phyloP scores from a whole-genome alignment of 306 rosid species.

The Pterocarpus macrocarpus region DNA sequence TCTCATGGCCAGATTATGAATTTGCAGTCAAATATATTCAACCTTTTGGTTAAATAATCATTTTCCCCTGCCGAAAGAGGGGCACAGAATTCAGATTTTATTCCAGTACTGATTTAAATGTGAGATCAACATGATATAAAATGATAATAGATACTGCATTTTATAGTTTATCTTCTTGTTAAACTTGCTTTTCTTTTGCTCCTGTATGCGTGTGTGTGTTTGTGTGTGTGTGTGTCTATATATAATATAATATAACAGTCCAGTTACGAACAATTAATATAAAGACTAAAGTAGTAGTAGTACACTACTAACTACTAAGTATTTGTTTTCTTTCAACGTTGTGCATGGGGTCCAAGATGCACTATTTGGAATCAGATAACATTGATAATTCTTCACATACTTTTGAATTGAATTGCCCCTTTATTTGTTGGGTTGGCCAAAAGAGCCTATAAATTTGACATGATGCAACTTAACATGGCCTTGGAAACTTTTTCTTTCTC shows the following conservation, averaged over 20 bases:
- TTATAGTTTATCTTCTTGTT: conserved; percentile 44
- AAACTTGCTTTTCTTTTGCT: conserved; percentile 35
- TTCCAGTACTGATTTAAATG: conserved; percentile 51
- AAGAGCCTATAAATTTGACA: conserved; percentile 46
- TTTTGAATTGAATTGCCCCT: conserved; percentile 55
- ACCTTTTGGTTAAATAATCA: conserved; percentile 39
- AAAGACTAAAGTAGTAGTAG: conserved; percentile 32
- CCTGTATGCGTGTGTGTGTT: conserved; percentile 6
- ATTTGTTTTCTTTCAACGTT: conserved; percentile 35
- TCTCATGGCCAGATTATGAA: conserved; percentile 41
- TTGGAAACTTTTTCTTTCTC: conserved; percentile 39
- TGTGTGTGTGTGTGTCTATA: not conserved
- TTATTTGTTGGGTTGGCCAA: conserved; percentile 50
- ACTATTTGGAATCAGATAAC: conserved; percentile 66
- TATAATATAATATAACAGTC: not conserved
- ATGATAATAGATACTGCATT: conserved; percentile 43
- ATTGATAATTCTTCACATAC: conserved; percentile 55
- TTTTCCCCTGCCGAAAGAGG: conserved; percentile 40
- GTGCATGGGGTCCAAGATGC: conserved; percentile 64
- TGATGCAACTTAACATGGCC: conserved; percentile 45
- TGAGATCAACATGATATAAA: conserved; percentile 44
- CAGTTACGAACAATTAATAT: conserved; percentile 32
- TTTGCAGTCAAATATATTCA: conserved; percentile 37
- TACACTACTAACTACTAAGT: not conserved
- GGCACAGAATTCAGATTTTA: conserved; percentile 32